Evolutionary conservation across 305 asterid genomes (phyloP).

Genomic region (Salvia sclarea): DNA sequence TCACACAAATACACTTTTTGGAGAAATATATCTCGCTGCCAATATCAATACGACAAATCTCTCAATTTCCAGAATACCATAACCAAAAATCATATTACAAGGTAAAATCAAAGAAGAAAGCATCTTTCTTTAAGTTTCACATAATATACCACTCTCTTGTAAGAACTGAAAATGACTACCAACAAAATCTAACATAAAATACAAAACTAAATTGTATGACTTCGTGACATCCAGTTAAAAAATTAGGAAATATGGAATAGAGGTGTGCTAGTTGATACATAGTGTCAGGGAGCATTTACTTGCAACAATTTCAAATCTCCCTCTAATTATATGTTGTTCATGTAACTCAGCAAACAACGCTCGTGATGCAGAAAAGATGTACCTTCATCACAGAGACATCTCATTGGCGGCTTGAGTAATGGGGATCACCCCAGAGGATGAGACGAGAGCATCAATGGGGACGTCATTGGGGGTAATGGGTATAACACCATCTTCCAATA

Average conservation of each 20-base stretch:
- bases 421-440: conserved; percentile 74
- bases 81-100: not conserved
- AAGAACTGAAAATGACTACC: not conserved
- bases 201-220: not conserved
- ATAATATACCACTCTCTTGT: not conserved
- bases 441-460: conserved; percentile 70
- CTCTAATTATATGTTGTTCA: not conserved
- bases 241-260: not conserved
- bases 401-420: conserved; percentile 53
- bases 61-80: not conserved
- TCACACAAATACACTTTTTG: too few relatives aligned
- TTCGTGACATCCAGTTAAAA: not conserved
- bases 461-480: conserved; percentile 79
- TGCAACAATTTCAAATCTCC: not conserved
- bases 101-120: not conserved
- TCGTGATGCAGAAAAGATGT: not conserved
- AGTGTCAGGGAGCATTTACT: not conserved
- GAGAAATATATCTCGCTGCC: too few relatives aligned
- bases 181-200: not conserved
- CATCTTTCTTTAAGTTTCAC: not conserved
- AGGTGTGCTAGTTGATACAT: not conserved
- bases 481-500: conserved; percentile 72
- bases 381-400: conserved; percentile 25
- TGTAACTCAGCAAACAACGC: not conserved
- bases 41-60: too few relatives aligned